phyloP scores from a whole-genome alignment of 1,139 yeast genomes.

The Kodamaea sp. region DNA sequence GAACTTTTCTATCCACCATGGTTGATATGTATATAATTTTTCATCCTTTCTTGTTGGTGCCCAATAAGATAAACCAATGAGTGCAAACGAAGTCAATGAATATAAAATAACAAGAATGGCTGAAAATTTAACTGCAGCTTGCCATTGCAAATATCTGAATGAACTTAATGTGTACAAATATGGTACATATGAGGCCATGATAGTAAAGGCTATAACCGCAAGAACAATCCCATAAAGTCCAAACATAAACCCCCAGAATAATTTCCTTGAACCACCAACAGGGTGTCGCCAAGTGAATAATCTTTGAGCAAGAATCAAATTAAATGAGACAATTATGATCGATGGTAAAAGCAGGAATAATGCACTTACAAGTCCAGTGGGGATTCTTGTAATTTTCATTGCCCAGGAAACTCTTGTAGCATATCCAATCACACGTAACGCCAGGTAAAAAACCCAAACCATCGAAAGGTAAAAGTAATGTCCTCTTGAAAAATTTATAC shows the following conservation, averaged over 20 bases:
- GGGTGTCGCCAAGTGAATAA: conserved; percentile 84
- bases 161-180: conserved; percentile 54
- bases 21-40: conserved; percentile 59
- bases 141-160: conserved; percentile 46
- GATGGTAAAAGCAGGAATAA: conserved; percentile 58
- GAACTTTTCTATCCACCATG: conserved; percentile 76
- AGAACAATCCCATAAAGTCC: conserved; percentile 50
- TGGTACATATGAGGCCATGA: conserved; percentile 64
- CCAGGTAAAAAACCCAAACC: conserved; percentile 52
- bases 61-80: conserved; percentile 51
- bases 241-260: conserved; percentile 56
- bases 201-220: conserved; percentile 62
- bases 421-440: conserved; percentile 57
- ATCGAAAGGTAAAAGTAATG: conserved; percentile 61
- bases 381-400: conserved; percentile 39
- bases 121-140: conserved; percentile 56
- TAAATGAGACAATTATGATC: conserved; percentile 52
- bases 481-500: conserved; percentile 52
- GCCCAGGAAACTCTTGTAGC: conserved; percentile 62
- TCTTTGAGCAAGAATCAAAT: conserved; percentile 70
- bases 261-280: conserved; percentile 56
- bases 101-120: conserved; percentile 56
- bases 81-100: conserved; percentile 49
- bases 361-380: conserved; percentile 56
- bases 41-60: conserved; percentile 57